phyloP scores from a whole-genome alignment of 1,284 basidiomycete genomes.

The Kwoniella shivajii region DNA sequence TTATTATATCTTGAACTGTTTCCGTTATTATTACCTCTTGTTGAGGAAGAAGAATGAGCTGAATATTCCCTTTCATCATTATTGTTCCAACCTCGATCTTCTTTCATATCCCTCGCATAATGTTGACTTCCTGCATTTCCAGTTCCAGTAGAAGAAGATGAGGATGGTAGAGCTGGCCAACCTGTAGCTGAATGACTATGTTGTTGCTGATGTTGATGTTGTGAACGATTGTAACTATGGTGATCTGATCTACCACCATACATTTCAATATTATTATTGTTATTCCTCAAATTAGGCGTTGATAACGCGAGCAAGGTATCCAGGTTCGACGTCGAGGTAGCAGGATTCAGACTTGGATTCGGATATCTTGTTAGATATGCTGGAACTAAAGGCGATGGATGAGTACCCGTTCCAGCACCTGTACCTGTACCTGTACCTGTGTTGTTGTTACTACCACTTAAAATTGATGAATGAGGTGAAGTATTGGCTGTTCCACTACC shows the following conservation, averaged over 20 bases:
- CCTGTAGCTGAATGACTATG: neutral
- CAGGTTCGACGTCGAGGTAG: no score
- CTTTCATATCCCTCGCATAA: neutral
- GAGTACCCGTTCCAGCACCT: neutral
- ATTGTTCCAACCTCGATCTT: neutral
- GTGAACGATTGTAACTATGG: no score
- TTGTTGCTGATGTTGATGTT: no score
- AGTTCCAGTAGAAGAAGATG: no score
- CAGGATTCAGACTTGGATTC: neutral
- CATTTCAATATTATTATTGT: neutral
- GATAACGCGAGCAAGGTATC: no score
- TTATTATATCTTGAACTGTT: constrained; percentile 1
- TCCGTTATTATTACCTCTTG: no score
- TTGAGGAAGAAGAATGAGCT: neutral
- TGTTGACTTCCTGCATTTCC: neutral
- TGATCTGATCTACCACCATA: neutral
- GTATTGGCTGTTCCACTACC: constrained; percentile 1
- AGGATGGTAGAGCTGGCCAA: neutral
- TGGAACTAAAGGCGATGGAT: constrained; percentile 8
- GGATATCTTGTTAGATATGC: constrained; percentile 11
- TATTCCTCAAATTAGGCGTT: no score
- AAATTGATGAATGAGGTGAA: constrained; percentile 7
- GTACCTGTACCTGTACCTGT: neutral
- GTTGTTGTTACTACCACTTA: neutral
- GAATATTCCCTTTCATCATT: neutral